These are phyloP conservation scores for Phytophthora sp. DNA, from an alignment of 352 stramenopile species.

Conservation along the genomic window DNA sequence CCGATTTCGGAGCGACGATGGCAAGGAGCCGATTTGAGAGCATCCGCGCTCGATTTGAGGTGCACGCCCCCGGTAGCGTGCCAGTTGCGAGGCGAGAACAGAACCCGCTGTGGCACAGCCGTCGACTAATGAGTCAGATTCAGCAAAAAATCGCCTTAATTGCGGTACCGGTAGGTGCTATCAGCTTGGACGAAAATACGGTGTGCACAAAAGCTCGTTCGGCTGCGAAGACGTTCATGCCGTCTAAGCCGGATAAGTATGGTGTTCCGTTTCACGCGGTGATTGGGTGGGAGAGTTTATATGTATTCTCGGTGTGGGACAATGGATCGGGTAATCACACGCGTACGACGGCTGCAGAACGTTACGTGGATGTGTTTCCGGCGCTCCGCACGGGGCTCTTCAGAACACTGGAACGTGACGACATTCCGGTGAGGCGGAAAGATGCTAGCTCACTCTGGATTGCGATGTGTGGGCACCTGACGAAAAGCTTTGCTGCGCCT, in stretches of 20 bases:
- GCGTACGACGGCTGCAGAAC: background rate
- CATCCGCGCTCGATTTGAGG: conserved; percentile 8
- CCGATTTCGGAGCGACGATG: conserved; percentile 2
- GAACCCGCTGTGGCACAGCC: conserved; percentile 18
- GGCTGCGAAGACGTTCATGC: too few relatives aligned
- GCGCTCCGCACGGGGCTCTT: background rate
- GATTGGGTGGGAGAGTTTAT: too few relatives aligned
- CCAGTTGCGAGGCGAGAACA: background rate
- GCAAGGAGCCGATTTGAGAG: conserved; percentile 8
- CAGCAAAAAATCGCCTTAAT: conserved; percentile 5
- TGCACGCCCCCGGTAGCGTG: conserved; percentile 4
- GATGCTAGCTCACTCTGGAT: conserved; percentile 3
- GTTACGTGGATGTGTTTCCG: conserved; percentile 9
- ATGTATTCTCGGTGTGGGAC: too few relatives aligned
- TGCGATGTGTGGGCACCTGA: too few relatives aligned
- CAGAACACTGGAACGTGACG: background rate
- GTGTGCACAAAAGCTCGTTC: too few relatives aligned
- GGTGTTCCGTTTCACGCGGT: too few relatives aligned
- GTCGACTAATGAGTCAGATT: background rate
- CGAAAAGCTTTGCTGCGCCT: too few relatives aligned
- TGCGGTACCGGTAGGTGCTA: conserved; percentile 4
- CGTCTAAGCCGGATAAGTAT: too few relatives aligned
- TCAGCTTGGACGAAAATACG: conserved; percentile 8
- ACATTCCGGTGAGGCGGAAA: conserved; percentile 2
- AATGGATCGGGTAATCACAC: conserved; percentile 11